These are phyloP conservation scores for Diaporthe batatas DNA, from an alignment of 2,329 filamentous ascomycete genomes.

Conservation along the genomic window DNA sequence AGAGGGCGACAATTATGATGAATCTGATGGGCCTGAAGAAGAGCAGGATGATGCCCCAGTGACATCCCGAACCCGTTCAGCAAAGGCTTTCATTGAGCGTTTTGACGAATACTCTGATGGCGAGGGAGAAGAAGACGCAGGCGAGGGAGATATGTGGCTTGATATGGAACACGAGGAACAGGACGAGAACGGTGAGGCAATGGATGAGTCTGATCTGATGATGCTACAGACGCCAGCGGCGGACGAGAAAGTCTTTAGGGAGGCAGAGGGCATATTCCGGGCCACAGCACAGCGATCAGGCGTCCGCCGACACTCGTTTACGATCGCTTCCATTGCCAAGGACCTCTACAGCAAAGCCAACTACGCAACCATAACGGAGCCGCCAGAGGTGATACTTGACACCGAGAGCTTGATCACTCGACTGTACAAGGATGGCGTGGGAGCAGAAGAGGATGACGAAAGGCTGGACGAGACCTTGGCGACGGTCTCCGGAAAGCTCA, in stretches of 20 bases:
- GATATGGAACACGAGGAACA: constrained; percentile 59
- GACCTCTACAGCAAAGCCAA: constrained; percentile 73
- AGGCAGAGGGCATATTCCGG: constrained; percentile 69
- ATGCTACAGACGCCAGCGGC: constrained; percentile 69
- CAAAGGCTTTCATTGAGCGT: constrained; percentile 49
- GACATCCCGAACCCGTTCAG: constrained; percentile 46
- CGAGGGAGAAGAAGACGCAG: constrained; percentile 51
- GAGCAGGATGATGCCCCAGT: constrained; percentile 53
- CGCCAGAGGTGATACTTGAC: constrained; percentile 77
- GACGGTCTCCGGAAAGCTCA: constrained; percentile 65
- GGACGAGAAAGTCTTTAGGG: constrained; percentile 64
- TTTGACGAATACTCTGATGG: constrained; percentile 45
- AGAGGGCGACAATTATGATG: constrained; percentile 52
- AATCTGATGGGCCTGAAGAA: constrained; percentile 54
- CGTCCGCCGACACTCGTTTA: constrained; percentile 65
- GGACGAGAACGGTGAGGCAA: constrained; percentile 55
- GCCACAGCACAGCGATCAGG: constrained; percentile 63
- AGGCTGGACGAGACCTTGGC: constrained; percentile 69
- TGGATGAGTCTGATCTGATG: constrained; percentile 65
- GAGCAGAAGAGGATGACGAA: constrained; percentile 67
- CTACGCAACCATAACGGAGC: constrained; percentile 74
- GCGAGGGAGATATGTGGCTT: constrained; percentile 64
- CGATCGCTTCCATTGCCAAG: constrained; percentile 79
- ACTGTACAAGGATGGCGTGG: constrained; percentile 74
- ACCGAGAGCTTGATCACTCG: constrained; percentile 79